Base-by-base conservation (phyloP, 805 yeast genomes). In the Ogataea methanolica region DNA sequence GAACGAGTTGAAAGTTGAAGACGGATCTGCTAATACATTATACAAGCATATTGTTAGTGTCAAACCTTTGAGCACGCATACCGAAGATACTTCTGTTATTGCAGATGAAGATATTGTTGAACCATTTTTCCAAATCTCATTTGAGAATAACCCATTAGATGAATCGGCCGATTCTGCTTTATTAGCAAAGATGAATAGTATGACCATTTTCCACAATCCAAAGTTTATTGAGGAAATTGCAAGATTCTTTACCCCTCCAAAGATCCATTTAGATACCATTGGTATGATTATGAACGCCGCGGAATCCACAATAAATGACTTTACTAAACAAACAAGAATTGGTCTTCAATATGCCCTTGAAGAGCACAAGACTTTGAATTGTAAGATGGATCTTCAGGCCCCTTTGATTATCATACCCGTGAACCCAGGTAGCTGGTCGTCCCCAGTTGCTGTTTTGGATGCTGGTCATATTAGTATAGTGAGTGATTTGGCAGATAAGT, bases 221-320 rank as follows among this genome's bases (percentile, higher is more conserved):
- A 76, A 73, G 39, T 87, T 94, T 55, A 73, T 92, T 31, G 94
- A 90, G 56, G 85, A 82, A 48, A 73, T 94, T 43, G 74, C 78
- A 15, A 68, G 65, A 48, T 92, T 95, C 59, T 94, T 94, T 72
- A 82, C 78, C 42, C 96, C 97, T 1, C 96, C 97, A 19, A 82
- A 81, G 49, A 81, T 81, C 26, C 96, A 91, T 57, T 72, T 83
- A 47, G 96, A 91, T 59, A 90, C 97, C 0, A 81, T 94, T 21
- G 92, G 90, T 35, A 94, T 94, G 9, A 79, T 95, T 23, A 80
- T 94, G 80, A 84, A 80, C 64, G 98, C 97, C 1, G 99, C 99
- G 0, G 96, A 91, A 52, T 88, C 91, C 0, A 91, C 97, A 0
- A 85, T 94, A 48, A 97, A 90, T 59, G 97, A 95, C 2, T 72